Evolutionary conservation across 1,139 yeast genomes (phyloP), one percentile per base, ranked within the genome.

Genomic region (Debaryomycetaceae sp.): DNA sequence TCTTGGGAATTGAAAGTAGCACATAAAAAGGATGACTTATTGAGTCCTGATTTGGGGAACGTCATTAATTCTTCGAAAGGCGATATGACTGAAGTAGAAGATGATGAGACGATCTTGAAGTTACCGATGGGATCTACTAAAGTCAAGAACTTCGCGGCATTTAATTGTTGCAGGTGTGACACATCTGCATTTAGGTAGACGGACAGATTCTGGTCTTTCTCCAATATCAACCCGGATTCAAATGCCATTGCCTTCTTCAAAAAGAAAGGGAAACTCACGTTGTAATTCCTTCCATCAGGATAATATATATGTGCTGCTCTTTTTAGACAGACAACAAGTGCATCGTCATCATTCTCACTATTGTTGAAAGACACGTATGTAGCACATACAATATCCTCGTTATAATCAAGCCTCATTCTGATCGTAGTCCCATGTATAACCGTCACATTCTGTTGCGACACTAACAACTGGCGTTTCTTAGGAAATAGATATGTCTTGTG

Each of bases 111-210:
- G 5, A 79, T 66, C 2, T 91, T 84, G 42, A 84, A 69, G 22
- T 87, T 91, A 4, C 80, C 80, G 40, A 84, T 66, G 1, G 95
- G 91, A 54, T 85, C 91, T 0, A 79, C 75, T 51, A 87, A 63
- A 0, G 89, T 76, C 48, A 85, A 66, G 53, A 87, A 81, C 42
- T 76, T 72, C 4, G 81, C 68, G 54, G 62, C 48, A 41, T 54
- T 59, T 40, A 57, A 51, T 42, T 56, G 66, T 34, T 55, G 69
- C 17, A 60, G 59, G 48, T 56, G 59, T 11, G 24, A 40, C 6
- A 50, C 37, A 24, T 50, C 51, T 24, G 47, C 49, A 29, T 49
- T 33, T 22, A 35, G 38, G 37, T 51, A 43, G 5, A 49, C 40
- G 14, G 42, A 36, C 9, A 49, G 59, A 23, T 52, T 55, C 37